Percentiles rank a stretch among this genome's conserved stretches.
These are phyloP conservation scores for Mycena leptocephala DNA, from an alignment of 768 basidiomycete genomes.

Conservation along the genomic window DNA sequence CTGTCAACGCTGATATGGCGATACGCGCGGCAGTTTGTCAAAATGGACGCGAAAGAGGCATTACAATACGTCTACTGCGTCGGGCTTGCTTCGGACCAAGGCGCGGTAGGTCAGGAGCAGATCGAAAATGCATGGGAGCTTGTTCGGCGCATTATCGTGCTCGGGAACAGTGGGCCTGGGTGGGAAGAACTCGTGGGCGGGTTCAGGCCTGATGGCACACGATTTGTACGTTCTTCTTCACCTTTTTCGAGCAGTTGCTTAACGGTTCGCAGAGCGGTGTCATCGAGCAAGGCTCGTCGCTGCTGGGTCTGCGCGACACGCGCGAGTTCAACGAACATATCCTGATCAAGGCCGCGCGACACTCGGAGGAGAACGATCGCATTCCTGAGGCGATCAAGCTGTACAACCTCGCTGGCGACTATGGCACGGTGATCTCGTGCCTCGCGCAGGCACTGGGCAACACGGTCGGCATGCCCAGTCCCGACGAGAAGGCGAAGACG, in stretches of 20 bases:
- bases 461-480: constrained; percentile 77
- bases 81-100: constrained; percentile 82
- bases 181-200: constrained; percentile 98
- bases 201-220: constrained; percentile 90
- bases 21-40: constrained; percentile 93
- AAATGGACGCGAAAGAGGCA: constrained; percentile 94
- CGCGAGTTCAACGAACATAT: constrained; percentile 87
- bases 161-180: constrained; percentile 82
- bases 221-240: constrained; percentile 76
- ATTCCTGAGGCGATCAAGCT: constrained; percentile 94
- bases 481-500: constrained; percentile 74
- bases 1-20: constrained; percentile 92
- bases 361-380: constrained; percentile 89
- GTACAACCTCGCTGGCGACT: constrained; percentile 95
- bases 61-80: constrained; percentile 96
- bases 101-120: constrained; percentile 87
- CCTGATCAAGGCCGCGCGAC: constrained; percentile 85
- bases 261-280: constrained; percentile 76
- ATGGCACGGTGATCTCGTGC: constrained; percentile 88
- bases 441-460: constrained; percentile 92
- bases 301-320: constrained; percentile 80
- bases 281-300: constrained; percentile 86
- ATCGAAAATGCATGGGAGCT: constrained; percentile 87
- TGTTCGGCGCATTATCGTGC: constrained; percentile 82
- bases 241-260: neutral